A percentile compares a stretch with the other conserved stretches of the same genome.
These are phyloP conservation scores for Diaporthe ampelina DNA, from an alignment of 2,329 filamentous ascomycete species.

Conservation along the genomic window DNA sequence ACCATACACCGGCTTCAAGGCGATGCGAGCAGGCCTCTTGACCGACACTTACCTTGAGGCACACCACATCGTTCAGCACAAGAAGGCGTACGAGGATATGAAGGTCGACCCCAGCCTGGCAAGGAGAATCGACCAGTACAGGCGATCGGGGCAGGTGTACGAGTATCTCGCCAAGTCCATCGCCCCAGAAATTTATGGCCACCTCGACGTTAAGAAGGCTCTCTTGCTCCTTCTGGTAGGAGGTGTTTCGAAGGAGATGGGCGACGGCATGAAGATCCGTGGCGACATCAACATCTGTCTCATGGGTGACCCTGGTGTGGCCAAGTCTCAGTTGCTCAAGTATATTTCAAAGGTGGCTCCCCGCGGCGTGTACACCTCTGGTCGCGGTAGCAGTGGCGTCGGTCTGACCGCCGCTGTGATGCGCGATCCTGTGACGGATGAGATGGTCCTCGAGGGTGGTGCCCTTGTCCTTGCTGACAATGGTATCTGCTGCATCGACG, in stretches of 20 bases:
- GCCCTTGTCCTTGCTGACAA: conserved; percentile 86
- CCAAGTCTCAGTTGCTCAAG: conserved; percentile 97
- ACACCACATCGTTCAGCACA: conserved; percentile 94
- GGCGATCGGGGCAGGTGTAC: conserved; percentile 91
- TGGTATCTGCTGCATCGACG: conserved; percentile 88
- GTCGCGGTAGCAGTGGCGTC: conserved; percentile 84
- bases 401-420: conserved; percentile 87
- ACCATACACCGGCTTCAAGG: conserved; percentile 98
- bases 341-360: conserved; percentile 99
- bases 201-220: conserved; percentile 98
- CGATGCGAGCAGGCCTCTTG: conserved; percentile 93
- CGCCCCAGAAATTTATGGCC: conserved; percentile 96
- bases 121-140: conserved; percentile 86
- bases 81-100: conserved; percentile 97
- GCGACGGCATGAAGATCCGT: conserved; percentile 98
- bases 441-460: conserved; percentile 87
- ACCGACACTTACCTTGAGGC: conserved; percentile 98
- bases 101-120: conserved; percentile 84
- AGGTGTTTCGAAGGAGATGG: conserved; percentile 96
- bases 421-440: conserved; percentile 86
- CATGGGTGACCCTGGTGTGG: conserved; percentile 99
- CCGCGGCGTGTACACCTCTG: conserved; percentile 87
- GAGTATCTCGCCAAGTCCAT: conserved; percentile 97
- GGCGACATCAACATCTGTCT: conserved; percentile 98
- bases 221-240: conserved; percentile 95